Evolutionary conservation across 2,329 filamentous ascomycete genomes (phyloP).

Genomic region (Aspergillaceae sp.): DNA sequence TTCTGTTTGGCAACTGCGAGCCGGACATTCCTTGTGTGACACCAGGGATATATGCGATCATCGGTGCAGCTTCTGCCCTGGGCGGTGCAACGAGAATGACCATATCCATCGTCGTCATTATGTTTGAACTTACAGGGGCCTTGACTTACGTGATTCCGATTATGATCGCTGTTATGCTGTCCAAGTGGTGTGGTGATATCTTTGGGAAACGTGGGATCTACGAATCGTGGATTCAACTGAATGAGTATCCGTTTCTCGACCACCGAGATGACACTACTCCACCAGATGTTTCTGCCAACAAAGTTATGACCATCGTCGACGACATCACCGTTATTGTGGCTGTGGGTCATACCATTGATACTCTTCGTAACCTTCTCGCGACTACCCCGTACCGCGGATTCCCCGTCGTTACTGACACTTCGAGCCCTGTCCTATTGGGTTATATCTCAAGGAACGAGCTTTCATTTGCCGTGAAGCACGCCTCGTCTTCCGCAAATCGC

Average conservation of each 20-base stretch:
- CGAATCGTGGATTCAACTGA: conserved; percentile 94
- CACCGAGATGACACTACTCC: conserved; percentile 71
- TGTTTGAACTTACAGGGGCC: conserved; percentile 96
- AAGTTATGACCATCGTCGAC: conserved; percentile 87
- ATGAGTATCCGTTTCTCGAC: conserved; percentile 91
- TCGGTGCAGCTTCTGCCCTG: conserved; percentile 89
- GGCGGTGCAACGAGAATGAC: conserved; percentile 93
- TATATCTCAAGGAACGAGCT: conserved; percentile 93
- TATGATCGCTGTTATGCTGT: conserved; percentile 97
- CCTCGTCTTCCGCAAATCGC: conserved; percentile 36
- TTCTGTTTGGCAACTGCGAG: conserved; percentile 72
- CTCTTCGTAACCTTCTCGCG: conserved; percentile 61
- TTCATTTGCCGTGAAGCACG: conserved; percentile 64
- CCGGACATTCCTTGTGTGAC: conserved; percentile 83
- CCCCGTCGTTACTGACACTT: conserved; percentile 72
- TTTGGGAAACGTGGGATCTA: conserved; percentile 92
- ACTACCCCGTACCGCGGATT: conserved; percentile 80
- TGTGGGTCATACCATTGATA: conserved; percentile 76
- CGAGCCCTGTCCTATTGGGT: conserved; percentile 71
- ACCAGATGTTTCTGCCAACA: conserved; percentile 74
- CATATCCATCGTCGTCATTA: conserved; percentile 96
- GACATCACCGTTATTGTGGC: conserved; percentile 83
- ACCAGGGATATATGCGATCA: conserved; percentile 91
- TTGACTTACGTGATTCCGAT: conserved; percentile 95
- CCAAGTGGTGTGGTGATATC: conserved; percentile 96